Evolutionary conservation across 441 rosid genomes (phyloP).

Genomic region (Kokia cookei): DNA sequence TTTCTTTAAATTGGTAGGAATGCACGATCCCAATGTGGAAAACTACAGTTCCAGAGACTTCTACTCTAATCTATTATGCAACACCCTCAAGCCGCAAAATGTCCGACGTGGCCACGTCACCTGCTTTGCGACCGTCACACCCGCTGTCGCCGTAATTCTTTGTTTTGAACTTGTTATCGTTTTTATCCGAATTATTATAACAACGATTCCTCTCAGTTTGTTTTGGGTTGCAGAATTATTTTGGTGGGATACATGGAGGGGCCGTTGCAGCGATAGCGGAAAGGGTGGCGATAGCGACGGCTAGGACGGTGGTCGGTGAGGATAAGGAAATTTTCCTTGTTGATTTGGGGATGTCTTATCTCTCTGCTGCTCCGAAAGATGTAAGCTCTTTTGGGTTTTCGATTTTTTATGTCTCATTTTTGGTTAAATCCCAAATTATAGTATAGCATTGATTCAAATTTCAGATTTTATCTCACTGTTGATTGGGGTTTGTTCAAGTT

Average conservation of each 20-base stretch:
- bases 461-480: neutral
- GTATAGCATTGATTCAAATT: neutral
- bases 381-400: conserved; percentile 21
- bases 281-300: conserved; percentile 57
- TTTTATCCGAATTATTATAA: neutral
- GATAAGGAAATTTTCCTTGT: conserved; percentile 62
- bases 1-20: conserved; percentile 27
- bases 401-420: neutral
- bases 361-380: conserved; percentile 42
- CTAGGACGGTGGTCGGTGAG: conserved; percentile 49
- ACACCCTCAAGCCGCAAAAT: conserved; percentile 32
- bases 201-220: neutral
- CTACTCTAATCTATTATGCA: conserved; percentile 44
- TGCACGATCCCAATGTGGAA: conserved; percentile 18
- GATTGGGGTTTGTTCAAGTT: neutral
- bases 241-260: conserved; percentile 66
- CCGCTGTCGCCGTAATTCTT: conserved; percentile 39
- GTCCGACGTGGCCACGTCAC: conserved; percentile 54
- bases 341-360: conserved; percentile 65
- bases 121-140: conserved; percentile 51
- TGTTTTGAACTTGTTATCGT: neutral
- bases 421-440: neutral
- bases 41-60: conserved; percentile 29
- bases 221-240: conserved; percentile 36
- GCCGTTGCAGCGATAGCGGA: conserved; percentile 69